phyloP scores from a whole-genome alignment of 1,284 basidiomycete genomes.

The Boletus albobrunnescens region DNA sequence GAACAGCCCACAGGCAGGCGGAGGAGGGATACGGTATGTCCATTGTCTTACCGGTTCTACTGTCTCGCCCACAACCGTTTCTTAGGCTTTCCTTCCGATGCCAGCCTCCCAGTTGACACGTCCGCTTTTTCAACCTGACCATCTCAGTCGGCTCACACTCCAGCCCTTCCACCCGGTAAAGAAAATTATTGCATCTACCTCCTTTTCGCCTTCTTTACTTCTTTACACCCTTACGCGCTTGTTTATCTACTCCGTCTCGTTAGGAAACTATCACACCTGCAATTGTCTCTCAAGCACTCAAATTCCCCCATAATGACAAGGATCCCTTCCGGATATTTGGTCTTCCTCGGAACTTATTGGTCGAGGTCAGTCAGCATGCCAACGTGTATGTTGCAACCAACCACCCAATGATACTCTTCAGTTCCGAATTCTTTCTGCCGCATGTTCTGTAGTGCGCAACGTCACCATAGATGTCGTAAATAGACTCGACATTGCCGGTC shows the following conservation, averaged over 20 bases:
- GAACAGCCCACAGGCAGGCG: constrained; percentile 26
- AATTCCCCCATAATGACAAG: constrained; percentile 38
- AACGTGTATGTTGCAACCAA: not conserved
- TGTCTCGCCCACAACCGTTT: not conserved
- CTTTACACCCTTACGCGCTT: not conserved
- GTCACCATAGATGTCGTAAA: constrained; percentile 53
- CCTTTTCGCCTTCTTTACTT: not conserved
- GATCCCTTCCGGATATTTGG: constrained; percentile 59
- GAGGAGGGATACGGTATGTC: constrained; percentile 25
- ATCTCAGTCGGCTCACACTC: constrained; percentile 58
- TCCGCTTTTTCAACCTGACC: constrained; percentile 53
- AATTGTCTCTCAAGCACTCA: constrained; percentile 30
- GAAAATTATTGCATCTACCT: not conserved
- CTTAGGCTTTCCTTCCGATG: constrained; percentile 33
- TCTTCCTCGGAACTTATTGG: constrained; percentile 56
- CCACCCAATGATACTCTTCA: constrained; percentile 27
- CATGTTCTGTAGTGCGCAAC: constrained; percentile 63
- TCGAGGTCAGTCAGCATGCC: constrained; percentile 51
- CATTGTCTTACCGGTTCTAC: not conserved
- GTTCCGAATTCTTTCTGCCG: constrained; percentile 64
- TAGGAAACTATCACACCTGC: constrained; percentile 32
- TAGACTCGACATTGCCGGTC: constrained; percentile 48
- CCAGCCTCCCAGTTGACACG: constrained; percentile 42
- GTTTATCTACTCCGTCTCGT: not conserved
- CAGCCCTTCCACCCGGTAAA: constrained; percentile 23